phyloP scores from a whole-genome alignment of 441 rosid species.

The Eugenia klotzschiana region DNA sequence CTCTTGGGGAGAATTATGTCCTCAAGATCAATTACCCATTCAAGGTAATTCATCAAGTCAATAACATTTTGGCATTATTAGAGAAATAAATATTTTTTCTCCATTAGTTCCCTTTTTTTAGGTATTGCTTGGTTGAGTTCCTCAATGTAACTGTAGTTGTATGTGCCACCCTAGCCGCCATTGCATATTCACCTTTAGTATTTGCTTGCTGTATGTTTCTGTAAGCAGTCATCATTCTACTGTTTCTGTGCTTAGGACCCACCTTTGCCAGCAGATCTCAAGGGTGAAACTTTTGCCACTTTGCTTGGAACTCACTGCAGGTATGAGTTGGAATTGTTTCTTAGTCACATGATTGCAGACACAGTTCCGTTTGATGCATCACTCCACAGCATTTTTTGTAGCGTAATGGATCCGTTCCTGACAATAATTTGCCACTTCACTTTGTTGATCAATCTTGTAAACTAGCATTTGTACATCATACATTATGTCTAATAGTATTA shows the following conservation, averaged over 20 bases:
- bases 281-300: constrained; percentile 67
- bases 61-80: not conserved
- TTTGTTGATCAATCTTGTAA: not conserved
- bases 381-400: not conserved
- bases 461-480: not conserved
- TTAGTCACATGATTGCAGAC: not conserved
- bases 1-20: constrained; percentile 68
- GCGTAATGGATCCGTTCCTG: not conserved
- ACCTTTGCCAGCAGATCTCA: constrained; percentile 77
- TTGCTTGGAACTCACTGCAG: constrained; percentile 86
- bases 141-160: not conserved
- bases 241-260: constrained; percentile 43
- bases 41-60: constrained; percentile 40
- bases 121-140: not conserved
- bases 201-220: not conserved
- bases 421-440: not conserved
- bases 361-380: not conserved
- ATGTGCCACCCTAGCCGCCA: not conserved
- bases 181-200: not conserved
- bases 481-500: not conserved
- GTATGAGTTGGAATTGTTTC: constrained; percentile 17
- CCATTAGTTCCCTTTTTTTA: not conserved
- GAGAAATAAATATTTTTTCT: not conserved
- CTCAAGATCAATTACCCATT: constrained; percentile 82
- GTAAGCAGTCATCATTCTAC: not conserved